Base-by-base conservation (phyloP, 1,139 yeast species). In the Kodamaea alishanica region DNA sequence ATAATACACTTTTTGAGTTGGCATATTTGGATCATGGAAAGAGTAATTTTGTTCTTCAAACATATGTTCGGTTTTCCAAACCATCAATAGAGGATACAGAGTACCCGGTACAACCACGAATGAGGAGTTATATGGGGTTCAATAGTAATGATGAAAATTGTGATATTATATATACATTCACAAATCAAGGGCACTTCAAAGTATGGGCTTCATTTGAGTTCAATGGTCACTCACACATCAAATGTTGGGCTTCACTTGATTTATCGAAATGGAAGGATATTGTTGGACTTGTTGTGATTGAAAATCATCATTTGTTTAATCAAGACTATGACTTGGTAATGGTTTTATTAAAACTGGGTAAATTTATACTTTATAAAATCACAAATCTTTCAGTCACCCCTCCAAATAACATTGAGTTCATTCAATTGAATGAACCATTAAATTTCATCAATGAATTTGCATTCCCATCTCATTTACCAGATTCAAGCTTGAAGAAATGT, bases 191-290 rank as follows among this genome's bases (percentile, higher is more conserved):
- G 6, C 63, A 70, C 8, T 55, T 90, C 32, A 68, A 89, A 23
- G 73, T 85, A 0, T 89, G 94, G 89, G 77, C 88, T 0, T 79
- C 86, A 8, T 81, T 73, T 55, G 89, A 82, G 43, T 63, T 67
- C 36, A 80, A 75, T 34, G 77, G 75, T 8, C 79, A 76, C 33
- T 75, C 75, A 43, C 77, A 75, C 40, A 70, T 84, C 7, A 79
- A 73, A 45, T 66, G 73, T 30, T 81, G 89, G 80, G 83, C 81
- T 0, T 60, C 72, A 2, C 49, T 82, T 10, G 74, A 78, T 46
- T 53, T 84, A 25, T 53, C 54, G 22, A 47, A 52, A 5, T 24
- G 30, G 7, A 51, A 44, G 6, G 46, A 38, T 3, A 36, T 56
- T 47, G 64, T 67, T 29, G 73, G 70, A 38, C 70, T 77, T 3